Evolutionary conservation across 1,139 yeast genomes (phyloP).

Genomic region (Diutina sp.): DNA sequence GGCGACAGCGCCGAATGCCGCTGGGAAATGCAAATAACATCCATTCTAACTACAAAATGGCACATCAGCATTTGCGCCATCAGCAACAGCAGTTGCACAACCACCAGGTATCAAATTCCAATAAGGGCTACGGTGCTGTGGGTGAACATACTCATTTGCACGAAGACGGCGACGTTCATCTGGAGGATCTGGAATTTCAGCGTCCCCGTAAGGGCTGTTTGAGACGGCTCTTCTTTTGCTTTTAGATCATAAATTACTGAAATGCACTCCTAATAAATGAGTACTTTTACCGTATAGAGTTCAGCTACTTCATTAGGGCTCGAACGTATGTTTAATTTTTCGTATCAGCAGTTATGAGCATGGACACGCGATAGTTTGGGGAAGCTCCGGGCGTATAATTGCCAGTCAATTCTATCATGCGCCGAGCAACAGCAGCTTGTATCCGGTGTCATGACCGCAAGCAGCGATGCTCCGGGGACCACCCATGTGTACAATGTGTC

Average conservation of each 20-base stretch:
- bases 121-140: background rate
- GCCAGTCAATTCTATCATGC: background rate
- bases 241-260: background rate
- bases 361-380: background rate
- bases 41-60: background rate
- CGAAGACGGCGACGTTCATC: background rate
- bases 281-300: background rate
- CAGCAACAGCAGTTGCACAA: background rate
- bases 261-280: background rate
- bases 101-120: background rate
- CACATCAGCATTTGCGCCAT: background rate
- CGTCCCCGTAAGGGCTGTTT: background rate
- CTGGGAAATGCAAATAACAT: background rate
- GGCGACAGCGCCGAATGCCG: slow-evolving; percentile 9
- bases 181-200: slow-evolving; percentile 1
- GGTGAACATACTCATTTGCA: background rate
- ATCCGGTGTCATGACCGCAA: background rate
- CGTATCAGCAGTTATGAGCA: background rate
- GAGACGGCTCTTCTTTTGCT: background rate
- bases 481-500: background rate
- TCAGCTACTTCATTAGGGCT: too few relatives aligned
- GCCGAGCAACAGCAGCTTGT: background rate
- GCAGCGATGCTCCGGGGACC: background rate
- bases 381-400: background rate
- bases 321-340: background rate